A percentile compares a stretch with the other conserved stretches of the same genome.
Conservation (phyloP, 1,284 basidiomycete species). For the Ceratobasidium sp. region DNA sequence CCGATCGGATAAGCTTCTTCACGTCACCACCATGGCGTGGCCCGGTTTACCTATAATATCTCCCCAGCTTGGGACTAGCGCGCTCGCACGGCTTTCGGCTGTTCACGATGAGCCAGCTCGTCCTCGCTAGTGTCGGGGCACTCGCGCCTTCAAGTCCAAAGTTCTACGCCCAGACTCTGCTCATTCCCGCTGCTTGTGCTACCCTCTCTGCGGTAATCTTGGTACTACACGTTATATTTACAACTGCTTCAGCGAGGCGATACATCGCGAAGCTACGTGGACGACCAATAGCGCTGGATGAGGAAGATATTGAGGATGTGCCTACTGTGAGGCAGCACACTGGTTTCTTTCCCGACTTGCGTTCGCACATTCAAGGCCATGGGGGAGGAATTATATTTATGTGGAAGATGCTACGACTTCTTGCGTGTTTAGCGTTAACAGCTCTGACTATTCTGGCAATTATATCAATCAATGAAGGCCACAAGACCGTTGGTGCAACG, state of each 20-base stretch:
- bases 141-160: neutral
- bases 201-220: constrained; percentile 2
- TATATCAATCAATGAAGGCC: constrained; percentile 20
- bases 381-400: constrained; percentile 29
- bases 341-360: constrained; percentile 41
- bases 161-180: neutral
- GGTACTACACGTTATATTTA: constrained; percentile 1
- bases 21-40: neutral
- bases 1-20: neutral
- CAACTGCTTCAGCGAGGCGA: neutral
- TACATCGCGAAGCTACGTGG: constrained; percentile 28
- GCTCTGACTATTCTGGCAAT: constrained; percentile 34
- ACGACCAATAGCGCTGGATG: neutral
- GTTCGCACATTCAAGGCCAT: constrained; percentile 27
- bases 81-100: neutral
- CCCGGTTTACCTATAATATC: neutral
- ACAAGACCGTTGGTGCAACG: neutral
- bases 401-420: constrained; percentile 30
- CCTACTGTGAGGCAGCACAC: constrained; percentile 23
- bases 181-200: constrained; percentile 26
- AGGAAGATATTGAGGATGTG: neutral
- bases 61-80: neutral
- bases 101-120: constrained; percentile 17
- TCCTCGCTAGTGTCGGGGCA: neutral
- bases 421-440: constrained; percentile 26